A percentile compares a stretch with the other conserved stretches of the same genome.
phyloP scores from a whole-genome alignment of 805 yeast genomes.

The Saccharomycopsis vini region DNA sequence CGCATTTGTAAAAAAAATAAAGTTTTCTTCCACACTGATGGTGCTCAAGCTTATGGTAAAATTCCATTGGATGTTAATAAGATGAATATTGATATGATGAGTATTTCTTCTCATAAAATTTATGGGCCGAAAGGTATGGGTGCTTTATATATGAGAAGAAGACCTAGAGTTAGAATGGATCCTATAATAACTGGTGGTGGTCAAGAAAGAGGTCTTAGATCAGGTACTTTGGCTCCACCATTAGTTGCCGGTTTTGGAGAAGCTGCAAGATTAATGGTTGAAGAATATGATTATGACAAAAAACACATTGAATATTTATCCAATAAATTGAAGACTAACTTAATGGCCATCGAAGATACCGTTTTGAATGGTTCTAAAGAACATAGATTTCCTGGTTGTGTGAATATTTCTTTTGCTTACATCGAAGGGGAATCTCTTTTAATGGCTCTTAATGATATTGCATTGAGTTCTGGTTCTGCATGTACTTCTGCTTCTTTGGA shows the following conservation, averaged over 20 bases:
- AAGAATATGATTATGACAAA: conserved; percentile 67
- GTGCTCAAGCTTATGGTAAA: conserved; percentile 96
- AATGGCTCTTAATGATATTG: conserved; percentile 97
- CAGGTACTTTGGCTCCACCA: conserved; percentile 97
- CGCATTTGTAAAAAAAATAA: conserved; percentile 74
- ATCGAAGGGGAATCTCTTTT: conserved; percentile 95
- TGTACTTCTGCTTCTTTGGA: conserved; percentile 98
- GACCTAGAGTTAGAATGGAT: conserved; percentile 95
- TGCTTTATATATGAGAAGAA: conserved; percentile 89
- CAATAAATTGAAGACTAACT: conserved; percentile 58
- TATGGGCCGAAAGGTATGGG: conserved; percentile 99
- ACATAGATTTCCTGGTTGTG: conserved; percentile 85
- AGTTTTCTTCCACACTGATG: conserved; percentile 95
- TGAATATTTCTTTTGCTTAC: conserved; percentile 92
- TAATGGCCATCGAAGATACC: conserved; percentile 79
- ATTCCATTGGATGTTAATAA: conserved; percentile 87
- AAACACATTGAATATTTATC: conserved; percentile 65
- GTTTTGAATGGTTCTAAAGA: conserved; percentile 77
- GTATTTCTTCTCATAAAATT: conserved; percentile 91
- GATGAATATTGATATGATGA: conserved; percentile 85
- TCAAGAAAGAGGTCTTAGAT: conserved; percentile 95
- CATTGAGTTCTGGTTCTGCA: conserved; percentile 93
- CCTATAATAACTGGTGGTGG: conserved; percentile 97
- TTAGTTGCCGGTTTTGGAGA: conserved; percentile 94
- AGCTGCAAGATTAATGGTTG: conserved; percentile 76